phyloP scores from a whole-genome alignment of 2,329 filamentous ascomycete genomes.

The Didymella segeticola region DNA sequence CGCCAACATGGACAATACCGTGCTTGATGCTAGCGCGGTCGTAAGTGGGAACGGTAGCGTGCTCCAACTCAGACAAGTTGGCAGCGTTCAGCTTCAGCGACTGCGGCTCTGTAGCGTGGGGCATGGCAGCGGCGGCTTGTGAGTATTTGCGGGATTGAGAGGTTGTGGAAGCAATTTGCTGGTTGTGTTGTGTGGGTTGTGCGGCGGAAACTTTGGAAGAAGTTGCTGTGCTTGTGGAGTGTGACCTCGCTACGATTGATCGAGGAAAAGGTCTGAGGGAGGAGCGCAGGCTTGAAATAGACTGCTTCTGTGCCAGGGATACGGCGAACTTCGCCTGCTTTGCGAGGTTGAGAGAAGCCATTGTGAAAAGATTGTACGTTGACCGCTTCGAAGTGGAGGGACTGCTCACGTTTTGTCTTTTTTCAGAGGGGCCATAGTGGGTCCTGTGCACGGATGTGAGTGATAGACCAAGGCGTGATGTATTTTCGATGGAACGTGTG shows the following conservation, averaged over 20 bases:
- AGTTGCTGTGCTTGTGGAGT: constrained; percentile 14
- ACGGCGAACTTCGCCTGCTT: constrained; percentile 20
- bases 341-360: constrained; percentile 17
- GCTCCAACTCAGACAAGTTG: constrained; percentile 29
- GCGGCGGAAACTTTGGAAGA: constrained; percentile 7
- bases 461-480: constrained; percentile 18
- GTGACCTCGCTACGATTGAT: constrained; percentile 9
- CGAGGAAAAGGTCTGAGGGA: constrained; percentile 12
- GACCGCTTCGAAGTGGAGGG: constrained; percentile 14
- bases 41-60: constrained; percentile 33
- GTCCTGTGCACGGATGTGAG: constrained; percentile 16
- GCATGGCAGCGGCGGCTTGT: constrained; percentile 17
- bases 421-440: constrained; percentile 19
- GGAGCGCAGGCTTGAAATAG: constrained; percentile 14
- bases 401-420: constrained; percentile 22
- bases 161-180: constrained; percentile 1
- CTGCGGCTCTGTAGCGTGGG: constrained; percentile 15
- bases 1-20: constrained; percentile 39
- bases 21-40: constrained; percentile 35
- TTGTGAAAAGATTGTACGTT: constrained; percentile 21
- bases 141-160: constrained; percentile 14
- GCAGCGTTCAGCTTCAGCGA: constrained; percentile 27
- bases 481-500: constrained; percentile 21
- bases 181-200: constrained; percentile 11
- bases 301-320: constrained; percentile 17